Evolutionary conservation across 768 basidiomycete species (phyloP), one percentile per base, ranked within the genome.

Genomic region (Russula sp.): DNA sequence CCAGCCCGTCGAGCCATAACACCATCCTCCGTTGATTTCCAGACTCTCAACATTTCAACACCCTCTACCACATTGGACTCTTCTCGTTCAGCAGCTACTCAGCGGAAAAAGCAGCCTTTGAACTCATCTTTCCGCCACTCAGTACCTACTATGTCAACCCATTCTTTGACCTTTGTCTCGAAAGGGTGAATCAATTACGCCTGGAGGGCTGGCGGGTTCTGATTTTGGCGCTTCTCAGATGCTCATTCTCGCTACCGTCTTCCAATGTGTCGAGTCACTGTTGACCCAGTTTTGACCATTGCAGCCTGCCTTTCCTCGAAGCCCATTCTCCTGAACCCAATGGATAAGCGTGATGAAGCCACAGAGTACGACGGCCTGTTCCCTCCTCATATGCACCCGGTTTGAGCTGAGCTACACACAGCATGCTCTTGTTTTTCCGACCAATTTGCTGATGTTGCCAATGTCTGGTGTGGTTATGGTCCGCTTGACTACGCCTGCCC

Each of bases 261-360:
- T 98, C 76, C 82, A 82, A 67, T 95, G 93, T 68, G 22, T 22
- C 27, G 27, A 27, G 27, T 75, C 48, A 18, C 48, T 7, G 6
- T 96, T 8, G 86, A 84, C 57, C 91, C 92, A 2, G 79, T 91
- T 13, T 77, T 95, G 32, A 93, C 91, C 1, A 82, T 95, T 37
- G 88, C 86, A 0, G 91, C 94, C 18, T 79, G 84, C 62, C 75
- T 98, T 39, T 95, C 93, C 2, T 89, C 88, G 6, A 98, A 95
- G 70, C 87, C 94, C 0, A 73, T 98, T 53, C 97, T 97, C 74
- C 68, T 84, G 14, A 90, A 75, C 64, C 91, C 93, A 0, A 79
- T 89, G 73, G 93, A 95, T 34, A 88, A 87, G 71, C 80, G 92
- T 5, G 89, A 96, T 16, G 91, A 91, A 68, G 87, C 89, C 2